Evolutionary conservation across 805 yeast species (phyloP).

Genomic region (Blastobotrys chiropterorum): DNA sequence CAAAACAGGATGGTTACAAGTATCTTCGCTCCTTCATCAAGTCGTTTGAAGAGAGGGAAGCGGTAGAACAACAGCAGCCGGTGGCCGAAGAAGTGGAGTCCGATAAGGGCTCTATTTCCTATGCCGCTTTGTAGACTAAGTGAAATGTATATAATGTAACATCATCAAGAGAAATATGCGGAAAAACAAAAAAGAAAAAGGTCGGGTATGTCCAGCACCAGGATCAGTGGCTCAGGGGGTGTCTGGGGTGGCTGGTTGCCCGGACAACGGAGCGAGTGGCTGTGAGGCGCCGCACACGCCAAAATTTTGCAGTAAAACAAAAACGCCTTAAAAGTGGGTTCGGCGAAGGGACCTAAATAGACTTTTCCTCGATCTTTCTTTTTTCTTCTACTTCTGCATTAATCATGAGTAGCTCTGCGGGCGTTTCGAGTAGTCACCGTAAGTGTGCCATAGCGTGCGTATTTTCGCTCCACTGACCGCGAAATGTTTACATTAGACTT

Average conservation of each 20-base stretch:
- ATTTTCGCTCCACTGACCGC: not conserved
- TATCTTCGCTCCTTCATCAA: constrained; percentile 12
- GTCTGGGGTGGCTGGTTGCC: not conserved
- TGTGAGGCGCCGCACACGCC: not conserved
- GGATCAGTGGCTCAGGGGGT: too few relatives aligned
- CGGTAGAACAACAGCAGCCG: not conserved
- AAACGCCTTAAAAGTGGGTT: not conserved
- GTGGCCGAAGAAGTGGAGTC: not conserved
- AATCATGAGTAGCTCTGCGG: constrained; percentile 12
- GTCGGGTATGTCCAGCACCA: too few relatives aligned
- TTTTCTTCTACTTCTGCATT: not conserved
- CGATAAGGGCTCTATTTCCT: not conserved
- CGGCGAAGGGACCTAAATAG: too few relatives aligned
- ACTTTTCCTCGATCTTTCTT: not conserved
- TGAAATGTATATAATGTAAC: not conserved
- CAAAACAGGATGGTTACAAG: constrained; percentile 11
- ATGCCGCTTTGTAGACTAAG: too few relatives aligned
- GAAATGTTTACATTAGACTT: not conserved
- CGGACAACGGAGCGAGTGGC: not conserved
- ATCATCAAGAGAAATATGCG: too few relatives aligned
- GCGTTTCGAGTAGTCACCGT: constrained; percentile 6
- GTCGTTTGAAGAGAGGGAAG: not conserved
- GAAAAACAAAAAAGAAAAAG: too few relatives aligned
- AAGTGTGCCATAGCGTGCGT: too few relatives aligned
- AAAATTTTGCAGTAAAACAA: not conserved